Base-by-base conservation (phyloP, 1,139 yeast species). In the Debaryomyces coudertii region DNA sequence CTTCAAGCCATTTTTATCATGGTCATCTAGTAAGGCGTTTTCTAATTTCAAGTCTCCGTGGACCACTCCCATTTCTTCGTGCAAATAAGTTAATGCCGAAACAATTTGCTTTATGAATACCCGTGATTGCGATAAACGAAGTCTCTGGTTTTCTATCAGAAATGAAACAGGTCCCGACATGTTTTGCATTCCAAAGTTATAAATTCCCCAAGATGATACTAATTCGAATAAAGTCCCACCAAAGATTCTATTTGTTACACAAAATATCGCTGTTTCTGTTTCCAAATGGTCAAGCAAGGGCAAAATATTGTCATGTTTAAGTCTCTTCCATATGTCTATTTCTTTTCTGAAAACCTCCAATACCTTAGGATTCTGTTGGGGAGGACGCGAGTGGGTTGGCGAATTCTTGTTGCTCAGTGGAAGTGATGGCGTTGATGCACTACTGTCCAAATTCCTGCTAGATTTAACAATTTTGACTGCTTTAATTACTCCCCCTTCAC, bases 1-100 rank as follows among this genome's bases (percentile, higher is more conserved):
- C 28, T 64, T 63, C 50, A 60, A 55, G 12, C 58, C 53, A 15
- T 56, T 50, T 9, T 63, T 60, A 25, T 57, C 59, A 24, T 66
- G 52, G 22, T 66, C 63, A 44, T 82, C 83, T 28, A 89, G 67
- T 44, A 92, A 68, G 48, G 95, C 87, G 60, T 92, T 92, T 58
- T 92, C 98, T 43, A 90, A 72, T 63, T 92, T 92, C 36, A 92
- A 69, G 65, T 92, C 98, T 2, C 97, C 95, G 61, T 92, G 98
- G 7, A 87, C 92, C 28, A 89, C 76, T 4, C 85, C 85, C 48
- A 75, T 71, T 9, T 77, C 77, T 28, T 65, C 64, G 63, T 92
- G 97, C 80, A 92, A 76, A 61, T 87, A 89, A 36, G 66, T 56
- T 34, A 92, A 63, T 0, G 90, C 96, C 14, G 73, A 66, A 2